Evolutionary conservation across 257 asterid species (phyloP).

Genomic region (Echites panduratus): DNA sequence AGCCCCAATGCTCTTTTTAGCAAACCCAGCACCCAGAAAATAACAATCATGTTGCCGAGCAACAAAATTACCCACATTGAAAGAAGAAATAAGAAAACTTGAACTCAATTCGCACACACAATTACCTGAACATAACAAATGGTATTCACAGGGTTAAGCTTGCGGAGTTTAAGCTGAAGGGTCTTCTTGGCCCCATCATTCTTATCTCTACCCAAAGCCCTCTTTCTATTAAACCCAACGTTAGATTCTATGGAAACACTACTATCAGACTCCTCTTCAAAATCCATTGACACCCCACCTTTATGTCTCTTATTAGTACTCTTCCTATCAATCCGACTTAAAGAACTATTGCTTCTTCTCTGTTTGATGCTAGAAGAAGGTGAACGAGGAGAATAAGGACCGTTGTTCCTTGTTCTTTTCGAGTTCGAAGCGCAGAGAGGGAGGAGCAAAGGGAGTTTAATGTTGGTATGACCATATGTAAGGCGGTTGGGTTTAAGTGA

Average conservation of each 20-base stretch:
- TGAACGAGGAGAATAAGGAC: conserved; percentile 17
- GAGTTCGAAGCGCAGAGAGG: conserved; percentile 39
- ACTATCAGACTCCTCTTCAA: conserved; percentile 36
- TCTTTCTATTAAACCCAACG: conserved; percentile 59
- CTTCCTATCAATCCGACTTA: conserved; percentile 31
- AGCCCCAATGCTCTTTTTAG: too few relatives aligned
- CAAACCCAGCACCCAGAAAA: too few relatives aligned
- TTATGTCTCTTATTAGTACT: conserved; percentile 21
- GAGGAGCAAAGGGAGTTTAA: conserved; percentile 25
- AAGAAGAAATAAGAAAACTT: background rate
- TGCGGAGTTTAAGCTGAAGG: conserved; percentile 67
- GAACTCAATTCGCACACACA: background rate
- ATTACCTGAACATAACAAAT: conserved; percentile 76
- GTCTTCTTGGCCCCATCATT: conserved; percentile 45
- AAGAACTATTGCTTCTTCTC: conserved; percentile 29
- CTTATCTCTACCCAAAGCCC: conserved; percentile 81
- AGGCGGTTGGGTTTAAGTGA: conserved; percentile 12
- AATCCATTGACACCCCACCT: conserved; percentile 47
- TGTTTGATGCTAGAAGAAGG: conserved; percentile 26
- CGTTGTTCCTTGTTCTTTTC: conserved; percentile 22
- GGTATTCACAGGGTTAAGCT: conserved; percentile 76
- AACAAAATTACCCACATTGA: too few relatives aligned
- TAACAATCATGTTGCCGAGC: background rate
- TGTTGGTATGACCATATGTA: conserved; percentile 3
- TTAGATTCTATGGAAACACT: conserved; percentile 19